Evolutionary conservation across 352 stramenopile species (phyloP).

Genomic region (Pythium myriotylum): DNA sequence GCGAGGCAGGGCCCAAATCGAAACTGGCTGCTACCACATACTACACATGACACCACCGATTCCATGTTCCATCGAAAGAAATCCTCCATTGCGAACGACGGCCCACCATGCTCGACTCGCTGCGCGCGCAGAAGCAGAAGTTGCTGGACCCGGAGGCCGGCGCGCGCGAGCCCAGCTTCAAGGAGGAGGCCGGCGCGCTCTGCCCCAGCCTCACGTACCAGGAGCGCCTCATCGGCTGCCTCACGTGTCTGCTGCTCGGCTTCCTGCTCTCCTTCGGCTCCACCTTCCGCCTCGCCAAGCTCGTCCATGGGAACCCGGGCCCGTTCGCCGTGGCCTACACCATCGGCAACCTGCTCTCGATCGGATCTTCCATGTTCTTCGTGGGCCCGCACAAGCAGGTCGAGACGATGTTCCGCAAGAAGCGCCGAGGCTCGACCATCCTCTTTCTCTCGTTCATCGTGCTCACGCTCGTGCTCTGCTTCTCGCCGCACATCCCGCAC

Average conservation of each 20-base stretch:
- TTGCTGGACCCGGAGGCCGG: constrained; percentile 69
- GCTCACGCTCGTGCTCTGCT: constrained; percentile 77
- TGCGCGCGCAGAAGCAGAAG: constrained; percentile 77
- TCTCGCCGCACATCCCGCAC: constrained; percentile 65
- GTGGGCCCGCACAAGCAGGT: constrained; percentile 81
- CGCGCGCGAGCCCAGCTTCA: constrained; percentile 33
- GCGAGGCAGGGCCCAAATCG: too few relatives aligned
- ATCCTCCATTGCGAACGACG: not conserved
- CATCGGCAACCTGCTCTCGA: constrained; percentile 81
- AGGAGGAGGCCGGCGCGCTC: constrained; percentile 38
- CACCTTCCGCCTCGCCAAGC: constrained; percentile 73
- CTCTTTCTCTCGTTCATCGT: constrained; percentile 83
- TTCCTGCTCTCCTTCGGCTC: constrained; percentile 85
- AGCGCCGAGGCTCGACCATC: constrained; percentile 66
- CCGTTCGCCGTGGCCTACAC: constrained; percentile 88
- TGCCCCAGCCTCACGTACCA: constrained; percentile 84
- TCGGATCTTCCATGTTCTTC: constrained; percentile 87
- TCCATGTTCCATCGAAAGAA: not conserved
- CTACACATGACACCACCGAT: not conserved
- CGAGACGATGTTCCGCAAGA: constrained; percentile 83
- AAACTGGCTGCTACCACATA: not conserved
- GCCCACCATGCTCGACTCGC: constrained; percentile 55
- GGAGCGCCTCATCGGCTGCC: constrained; percentile 79
- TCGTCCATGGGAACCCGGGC: constrained; percentile 75
- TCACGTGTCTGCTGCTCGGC: constrained; percentile 80